Evolutionary conservation across 257 asterid species (phyloP), one percentile per base, ranked within the genome.

Genomic region (Lycium barbarum): DNA sequence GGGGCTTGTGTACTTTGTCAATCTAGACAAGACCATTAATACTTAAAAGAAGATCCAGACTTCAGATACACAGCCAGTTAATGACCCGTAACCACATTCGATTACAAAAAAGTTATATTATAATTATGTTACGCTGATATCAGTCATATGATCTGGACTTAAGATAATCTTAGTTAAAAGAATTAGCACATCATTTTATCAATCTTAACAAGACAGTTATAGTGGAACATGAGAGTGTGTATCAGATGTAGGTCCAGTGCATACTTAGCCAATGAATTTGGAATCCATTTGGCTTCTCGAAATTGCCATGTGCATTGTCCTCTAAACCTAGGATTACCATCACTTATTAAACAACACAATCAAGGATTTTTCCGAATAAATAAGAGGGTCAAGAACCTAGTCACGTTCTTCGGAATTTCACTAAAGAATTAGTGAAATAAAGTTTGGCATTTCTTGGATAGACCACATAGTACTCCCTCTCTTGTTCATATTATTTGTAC

Each of bases 231-330:
- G 53, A 45, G 54, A 45, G 33, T 40, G 5, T 20, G 22, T 15
- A 58, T 5, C 22, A 58, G 17, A 58, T 3, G 62, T 5, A n/a
- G 66, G 66, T 59, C 35, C 68, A 20, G 20, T 62, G 14, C 35
- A 62, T 62, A 12, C 68, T 62, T 62, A 20, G 38, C 15, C 68
- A 62, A 62, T 62, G 68, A 22, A 62, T 22, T 62, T 62, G 36
- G 36, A 22, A 62, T 12, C 38, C n/a, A 6, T 61, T 20, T 62
- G 38, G 6, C 38, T 62, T 20, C 22, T 58, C 22, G 22, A 58
- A 58, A 5, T 58, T 22, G 36, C 20, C 81, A 74, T 49, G 61
- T 74, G 81, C 61, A 74, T 49, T 74, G 43, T 74, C 81, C 81
- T 49, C 61, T 47, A 74, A 74, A 74, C 61, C 61, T 74, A 74